Percentiles rank a stretch among this genome's conserved stretches.
Conservation (phyloP, 208 protist genomes). For the Crithidia sp. region DNA sequence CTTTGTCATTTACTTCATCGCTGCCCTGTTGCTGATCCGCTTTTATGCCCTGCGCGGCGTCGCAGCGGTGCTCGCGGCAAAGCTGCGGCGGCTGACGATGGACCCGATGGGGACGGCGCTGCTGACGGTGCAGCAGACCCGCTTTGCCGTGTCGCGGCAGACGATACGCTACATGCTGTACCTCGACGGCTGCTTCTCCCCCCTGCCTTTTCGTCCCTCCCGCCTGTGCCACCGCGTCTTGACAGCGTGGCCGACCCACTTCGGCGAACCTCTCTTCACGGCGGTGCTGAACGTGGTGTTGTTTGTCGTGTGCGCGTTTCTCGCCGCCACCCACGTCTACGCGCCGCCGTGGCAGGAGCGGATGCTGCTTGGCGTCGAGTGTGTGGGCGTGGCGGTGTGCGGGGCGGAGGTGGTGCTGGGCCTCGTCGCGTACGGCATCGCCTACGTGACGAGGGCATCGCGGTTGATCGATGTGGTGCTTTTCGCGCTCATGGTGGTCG, state of each 20-base stretch:
- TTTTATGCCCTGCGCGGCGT: conserved; percentile 38
- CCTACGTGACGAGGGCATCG: conserved; percentile 21
- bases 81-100: conserved; percentile 20
- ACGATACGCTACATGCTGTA: conserved; percentile 26
- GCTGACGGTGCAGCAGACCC: conserved; percentile 18
- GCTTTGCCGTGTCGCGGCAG: conserved; percentile 24
- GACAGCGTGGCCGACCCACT: conserved; percentile 7
- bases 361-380: conserved; percentile 41
- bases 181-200: conserved; percentile 10
- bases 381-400: conserved; percentile 34
- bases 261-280: conserved; percentile 13
- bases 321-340: conserved; percentile 31
- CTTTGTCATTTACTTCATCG: conserved; percentile 46
- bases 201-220: conserved; percentile 11
- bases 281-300: conserved; percentile 8
- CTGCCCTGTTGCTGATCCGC: conserved; percentile 42
- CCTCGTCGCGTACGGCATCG: conserved; percentile 45
- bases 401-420: conserved; percentile 41
- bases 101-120: conserved; percentile 7
- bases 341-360: conserved; percentile 22
- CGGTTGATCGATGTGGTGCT: conserved; percentile 46
- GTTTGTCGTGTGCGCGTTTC: conserved; percentile 41
- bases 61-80: conserved; percentile 36
- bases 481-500: conserved; percentile 36
- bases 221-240: conserved; percentile 30